Evolutionary conservation across 1,284 basidiomycete genomes (phyloP), one percentile per base, ranked within the genome.

Genomic region (Ceratobasidium theobromae): DNA sequence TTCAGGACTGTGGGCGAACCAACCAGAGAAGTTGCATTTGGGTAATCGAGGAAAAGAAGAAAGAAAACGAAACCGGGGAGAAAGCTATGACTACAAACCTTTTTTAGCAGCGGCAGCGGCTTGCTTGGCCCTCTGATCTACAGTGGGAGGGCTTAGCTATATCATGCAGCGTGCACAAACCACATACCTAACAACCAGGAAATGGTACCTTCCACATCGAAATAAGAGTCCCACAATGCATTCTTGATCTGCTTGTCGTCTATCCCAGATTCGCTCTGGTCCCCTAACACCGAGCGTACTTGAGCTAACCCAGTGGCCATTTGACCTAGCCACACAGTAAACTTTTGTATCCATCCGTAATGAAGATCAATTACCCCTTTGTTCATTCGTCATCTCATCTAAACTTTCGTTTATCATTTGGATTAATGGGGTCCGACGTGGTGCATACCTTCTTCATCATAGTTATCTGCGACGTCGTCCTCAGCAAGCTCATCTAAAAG

Each of bases 151-250:
- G 11, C 16, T 66, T 30, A 18, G 14, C 21, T 30, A 16, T 28
- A 9, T 46, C 21, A 32, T 14, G n/a, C 23, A 35, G 6, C 40
- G 25, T 18, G 25, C 21, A 23, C 11, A 25, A 38, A 77, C 6
- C 23, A 30, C 84, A 69, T 70, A 91, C 89, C 85, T 45, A 89
- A 72, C 25, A 94, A 79, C 82, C 86, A 91, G 40, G 84, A 77
- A 14, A 95, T 78, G 4, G 91, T 86, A 73, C 87, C 83, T 43
- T 93, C 86, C 18, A 91, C 83, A 73, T 98, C 88, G 73, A 97
- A 98, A 77, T 91, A 92, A 72, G 82, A 86, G 71, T 98, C 87
- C 89, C 94, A 98, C 48, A 98, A 79, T 0, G 84, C 82, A 71
- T 95, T 89, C 72, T 84, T 86, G 75, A 99, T 90, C 55, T 85